These are phyloP conservation scores for Lepiota subincarnata DNA, from an alignment of 768 basidiomycete species.

Conservation along the genomic window DNA sequence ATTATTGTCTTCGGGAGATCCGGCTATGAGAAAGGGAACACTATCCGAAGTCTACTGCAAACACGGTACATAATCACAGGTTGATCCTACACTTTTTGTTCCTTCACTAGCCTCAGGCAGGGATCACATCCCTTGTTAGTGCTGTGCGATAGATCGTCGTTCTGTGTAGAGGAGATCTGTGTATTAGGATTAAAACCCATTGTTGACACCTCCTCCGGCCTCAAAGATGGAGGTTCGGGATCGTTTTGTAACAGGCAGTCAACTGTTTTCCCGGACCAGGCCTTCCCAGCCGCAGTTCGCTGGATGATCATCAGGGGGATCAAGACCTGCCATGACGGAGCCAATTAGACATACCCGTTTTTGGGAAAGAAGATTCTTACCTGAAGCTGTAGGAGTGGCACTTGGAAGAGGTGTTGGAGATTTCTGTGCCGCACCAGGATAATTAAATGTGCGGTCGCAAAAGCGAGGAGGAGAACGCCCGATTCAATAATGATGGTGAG, in stretches of 20 bases:
- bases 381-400: constrained; percentile 1
- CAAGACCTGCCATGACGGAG: background rate
- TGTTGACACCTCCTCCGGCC: constrained; percentile 2
- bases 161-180: background rate
- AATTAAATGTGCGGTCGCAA: constrained; percentile 2
- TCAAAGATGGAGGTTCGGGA: background rate
- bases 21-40: too few species aligned
- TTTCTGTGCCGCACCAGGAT: background rate
- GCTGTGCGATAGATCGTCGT: constrained; percentile 1
- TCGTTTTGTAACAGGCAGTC: constrained; percentile 4
- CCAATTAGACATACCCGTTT: background rate
- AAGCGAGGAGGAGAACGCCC: background rate
- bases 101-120: background rate
- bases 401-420: background rate
- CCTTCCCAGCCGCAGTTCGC: constrained; percentile 2
- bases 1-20: too few species aligned
- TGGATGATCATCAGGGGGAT: constrained; percentile 2
- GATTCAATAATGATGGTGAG: constrained; percentile 10
- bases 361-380: background rate
- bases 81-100: background rate
- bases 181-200: constrained; percentile 11
- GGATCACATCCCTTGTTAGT: constrained; percentile 1
- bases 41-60: background rate
- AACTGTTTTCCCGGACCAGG: constrained; percentile 8
- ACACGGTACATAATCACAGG: background rate